phyloP scores from a whole-genome alignment of 192 early-diverging fungal species.

The Coemansia sp. region DNA sequence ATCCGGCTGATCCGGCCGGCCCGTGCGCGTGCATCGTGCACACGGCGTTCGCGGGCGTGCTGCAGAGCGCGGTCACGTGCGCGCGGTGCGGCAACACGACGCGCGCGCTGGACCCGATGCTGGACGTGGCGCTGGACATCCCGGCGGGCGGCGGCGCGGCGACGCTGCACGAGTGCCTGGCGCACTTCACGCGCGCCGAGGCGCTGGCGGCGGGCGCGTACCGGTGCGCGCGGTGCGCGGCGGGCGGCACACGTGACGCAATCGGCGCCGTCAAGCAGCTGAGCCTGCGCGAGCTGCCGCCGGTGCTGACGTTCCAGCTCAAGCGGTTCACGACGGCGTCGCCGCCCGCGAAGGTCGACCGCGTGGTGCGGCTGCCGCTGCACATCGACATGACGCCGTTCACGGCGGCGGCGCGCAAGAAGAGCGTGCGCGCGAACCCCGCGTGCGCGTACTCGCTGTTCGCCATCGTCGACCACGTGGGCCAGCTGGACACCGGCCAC shows the following conservation, averaged over 20 bases:
- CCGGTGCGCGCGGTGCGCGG: slow-evolving; percentile 64
- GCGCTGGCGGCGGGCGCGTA: slow-evolving; percentile 66
- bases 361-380: slow-evolving; percentile 77
- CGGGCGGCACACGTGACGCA: too few species aligned
- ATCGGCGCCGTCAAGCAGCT: slow-evolving; percentile 91
- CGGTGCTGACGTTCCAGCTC: slow-evolving; percentile 85
- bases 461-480: slow-evolving; percentile 88
- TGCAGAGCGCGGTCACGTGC: slow-evolving; percentile 91
- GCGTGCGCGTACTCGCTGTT: slow-evolving; percentile 80
- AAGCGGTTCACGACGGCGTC: slow-evolving; percentile 69
- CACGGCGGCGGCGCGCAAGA: slow-evolving; percentile 58
- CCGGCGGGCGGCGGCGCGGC: slow-evolving; percentile 2
- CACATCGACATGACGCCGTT: slow-evolving; percentile 90
- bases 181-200: slow-evolving; percentile 75
- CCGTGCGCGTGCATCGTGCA: slow-evolving; percentile 84
- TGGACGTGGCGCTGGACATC: slow-evolving; percentile 88
- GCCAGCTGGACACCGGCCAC: slow-evolving; percentile 90
- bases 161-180: slow-evolving; percentile 50
- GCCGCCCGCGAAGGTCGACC: slow-evolving; percentile 72
- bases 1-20: not conserved
- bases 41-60: slow-evolving; percentile 79
- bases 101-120: slow-evolving; percentile 77
- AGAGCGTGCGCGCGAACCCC: slow-evolving; percentile 53
- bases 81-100: slow-evolving; percentile 71
- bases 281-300: slow-evolving; percentile 77